Percentiles rank a stretch among this genome's conserved stretches.
Conservation (phyloP, 768 basidiomycete genomes). For the Boletus vermiculosoides region DNA sequence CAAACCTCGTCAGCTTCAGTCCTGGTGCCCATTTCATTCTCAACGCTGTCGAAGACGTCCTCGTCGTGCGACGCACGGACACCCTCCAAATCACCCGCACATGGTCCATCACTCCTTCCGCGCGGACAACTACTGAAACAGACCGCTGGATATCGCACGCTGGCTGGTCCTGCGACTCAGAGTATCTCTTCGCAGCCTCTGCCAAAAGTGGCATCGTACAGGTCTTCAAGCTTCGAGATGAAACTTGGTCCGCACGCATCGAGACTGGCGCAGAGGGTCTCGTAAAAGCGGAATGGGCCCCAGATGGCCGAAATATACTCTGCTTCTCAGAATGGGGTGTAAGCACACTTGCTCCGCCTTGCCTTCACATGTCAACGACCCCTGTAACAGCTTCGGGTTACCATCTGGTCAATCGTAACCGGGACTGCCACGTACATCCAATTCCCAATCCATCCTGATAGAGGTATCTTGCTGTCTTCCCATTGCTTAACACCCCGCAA, state of each 20-base stretch:
- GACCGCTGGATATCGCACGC: slow-evolving; percentile 65
- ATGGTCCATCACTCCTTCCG: slow-evolving; percentile 64
- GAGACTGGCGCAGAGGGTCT: slow-evolving; percentile 84
- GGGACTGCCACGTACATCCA: slow-evolving; percentile 82
- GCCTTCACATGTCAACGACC: slow-evolving; percentile 2
- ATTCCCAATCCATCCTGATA: slow-evolving; percentile 77
- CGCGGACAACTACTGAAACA: slow-evolving; percentile 37
- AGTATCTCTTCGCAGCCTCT: slow-evolving; percentile 80
- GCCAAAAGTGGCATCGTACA: slow-evolving; percentile 69
- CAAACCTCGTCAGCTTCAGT: slow-evolving; percentile 74
- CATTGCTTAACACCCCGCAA: neutral
- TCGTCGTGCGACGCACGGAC: slow-evolving; percentile 82
- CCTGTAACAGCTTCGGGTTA: slow-evolving; percentile 67
- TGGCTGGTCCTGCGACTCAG: slow-evolving; percentile 86
- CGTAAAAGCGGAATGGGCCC: slow-evolving; percentile 87
- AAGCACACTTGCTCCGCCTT: slow-evolving; percentile 37
- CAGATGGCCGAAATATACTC: slow-evolving; percentile 75
- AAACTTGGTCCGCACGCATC: slow-evolving; percentile 73
- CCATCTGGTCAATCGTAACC: slow-evolving; percentile 79
- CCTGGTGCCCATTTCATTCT: slow-evolving; percentile 86
- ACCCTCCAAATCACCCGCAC: slow-evolving; percentile 81
- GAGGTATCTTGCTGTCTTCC: slow-evolving; percentile 45
- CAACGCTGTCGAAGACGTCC: slow-evolving; percentile 71
- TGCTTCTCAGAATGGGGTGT: slow-evolving; percentile 96
- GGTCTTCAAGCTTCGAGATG: slow-evolving; percentile 77